phyloP scores from a whole-genome alignment of 2,329 filamentous ascomycete genomes.

The Alternaria triticina region DNA sequence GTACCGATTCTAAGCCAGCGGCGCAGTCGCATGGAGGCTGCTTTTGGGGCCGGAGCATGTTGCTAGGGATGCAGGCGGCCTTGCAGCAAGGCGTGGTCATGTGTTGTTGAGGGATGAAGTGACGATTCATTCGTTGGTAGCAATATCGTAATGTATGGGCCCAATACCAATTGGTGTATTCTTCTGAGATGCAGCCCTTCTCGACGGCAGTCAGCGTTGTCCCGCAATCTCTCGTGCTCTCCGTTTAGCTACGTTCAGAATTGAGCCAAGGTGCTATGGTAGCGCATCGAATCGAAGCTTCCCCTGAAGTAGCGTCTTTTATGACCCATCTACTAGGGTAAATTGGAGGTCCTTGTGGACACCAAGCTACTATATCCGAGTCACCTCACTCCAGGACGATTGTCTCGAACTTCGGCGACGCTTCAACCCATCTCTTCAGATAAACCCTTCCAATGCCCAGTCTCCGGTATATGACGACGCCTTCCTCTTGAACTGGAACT shows the following conservation, averaged over 20 bases:
- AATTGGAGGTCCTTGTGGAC: background rate
- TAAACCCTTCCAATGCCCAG: constrained; percentile 6
- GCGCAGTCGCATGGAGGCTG: background rate
- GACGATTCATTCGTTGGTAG: background rate
- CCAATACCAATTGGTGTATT: background rate
- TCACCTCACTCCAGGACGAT: constrained; percentile 1
- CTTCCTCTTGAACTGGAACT: background rate
- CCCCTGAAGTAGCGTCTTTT: background rate
- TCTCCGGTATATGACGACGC: background rate
- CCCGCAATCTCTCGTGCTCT: background rate
- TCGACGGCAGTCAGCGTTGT: background rate
- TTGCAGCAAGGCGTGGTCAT: constrained; percentile 6
- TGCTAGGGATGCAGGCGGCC: background rate
- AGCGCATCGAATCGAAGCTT: background rate
- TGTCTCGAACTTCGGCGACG: background rate
- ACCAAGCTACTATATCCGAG: background rate
- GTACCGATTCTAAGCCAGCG: background rate
- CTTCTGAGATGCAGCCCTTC: background rate
- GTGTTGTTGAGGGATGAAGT: background rate
- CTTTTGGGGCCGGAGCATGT: constrained; percentile 1
- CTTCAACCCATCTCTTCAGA: constrained; percentile 13
- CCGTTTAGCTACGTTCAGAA: background rate
- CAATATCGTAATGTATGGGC: background rate
- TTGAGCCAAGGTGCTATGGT: background rate
- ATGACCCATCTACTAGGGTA: background rate